phyloP scores from a whole-genome alignment of 495 filamentous ascomycete species.

The Aspergillus coremiiformis region DNA sequence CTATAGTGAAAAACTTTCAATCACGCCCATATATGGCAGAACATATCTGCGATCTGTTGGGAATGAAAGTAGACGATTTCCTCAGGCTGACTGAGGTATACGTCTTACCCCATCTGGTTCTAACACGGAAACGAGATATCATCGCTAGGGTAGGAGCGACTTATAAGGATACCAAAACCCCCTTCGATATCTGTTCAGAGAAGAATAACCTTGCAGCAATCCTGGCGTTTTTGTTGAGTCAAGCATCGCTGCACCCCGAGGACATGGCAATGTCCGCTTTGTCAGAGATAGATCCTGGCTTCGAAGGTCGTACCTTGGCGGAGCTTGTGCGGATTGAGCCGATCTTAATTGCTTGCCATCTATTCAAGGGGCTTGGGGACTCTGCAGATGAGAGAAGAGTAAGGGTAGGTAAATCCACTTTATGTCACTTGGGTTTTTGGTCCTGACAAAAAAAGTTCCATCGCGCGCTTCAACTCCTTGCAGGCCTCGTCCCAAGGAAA shows the following conservation, averaged over 20 bases:
- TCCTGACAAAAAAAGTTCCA: constrained; percentile 41
- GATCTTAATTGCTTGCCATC: constrained; percentile 63
- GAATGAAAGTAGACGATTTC: constrained; percentile 63
- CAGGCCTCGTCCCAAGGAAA: constrained; percentile 53
- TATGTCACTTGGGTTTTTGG: constrained; percentile 9
- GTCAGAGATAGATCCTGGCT: constrained; percentile 55
- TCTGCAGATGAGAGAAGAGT: constrained; percentile 52
- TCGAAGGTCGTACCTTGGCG: constrained; percentile 56
- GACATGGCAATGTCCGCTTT: constrained; percentile 61
- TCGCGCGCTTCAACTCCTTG: constrained; percentile 60
- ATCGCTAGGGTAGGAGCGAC: constrained; percentile 73
- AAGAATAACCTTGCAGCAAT: constrained; percentile 69
- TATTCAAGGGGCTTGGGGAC: constrained; percentile 77
- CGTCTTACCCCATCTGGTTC: constrained; percentile 77
- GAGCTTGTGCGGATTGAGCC: constrained; percentile 71
- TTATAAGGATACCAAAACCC: constrained; percentile 50
- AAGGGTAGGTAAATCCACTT: constrained; percentile 34
- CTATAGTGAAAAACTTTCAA: constrained; percentile 71
- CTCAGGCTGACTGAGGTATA: constrained; percentile 70
- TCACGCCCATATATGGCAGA: constrained; percentile 74
- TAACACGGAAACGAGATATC: constrained; percentile 67
- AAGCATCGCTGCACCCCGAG: constrained; percentile 60
- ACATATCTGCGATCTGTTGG: constrained; percentile 69
- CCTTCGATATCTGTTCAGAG: constrained; percentile 53
- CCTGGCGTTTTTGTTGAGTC: constrained; percentile 68